Base-by-base conservation (phyloP, 192 early-diverging fungal species). In the Entomortierella parvispora region DNA sequence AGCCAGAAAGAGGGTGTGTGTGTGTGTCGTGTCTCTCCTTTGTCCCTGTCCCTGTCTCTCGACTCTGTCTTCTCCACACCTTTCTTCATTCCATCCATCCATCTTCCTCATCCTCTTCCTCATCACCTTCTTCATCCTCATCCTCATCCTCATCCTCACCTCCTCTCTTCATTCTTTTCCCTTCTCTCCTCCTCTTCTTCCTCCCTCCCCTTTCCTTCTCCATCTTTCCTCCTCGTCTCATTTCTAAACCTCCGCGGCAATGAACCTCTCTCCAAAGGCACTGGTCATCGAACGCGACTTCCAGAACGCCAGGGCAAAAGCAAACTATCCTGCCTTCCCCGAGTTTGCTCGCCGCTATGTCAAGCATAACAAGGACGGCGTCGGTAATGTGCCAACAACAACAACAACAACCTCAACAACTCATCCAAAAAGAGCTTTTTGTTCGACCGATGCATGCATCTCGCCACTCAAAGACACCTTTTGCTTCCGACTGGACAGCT, bases 341-440 rank as follows among this genome's bases (percentile, higher is more conserved):
- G 54, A 57, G 23, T 67, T 57, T 56, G 54, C 65, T 33, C 65
- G 65, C 46, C 65, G 65, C 26, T 57, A 48, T 67, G 54, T 67
- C 65, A 67, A 67, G 54, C 62, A 65, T 28, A 65, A 65, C 29
- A 65, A 65, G 29, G 62, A 65, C 40, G 62, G 62, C 52, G 34
- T 65, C 37, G 62, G 62, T 65, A 65, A 65, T 40, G 37, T 40
- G 37, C 37, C n/a, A n/a, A n/a, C n/a, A n/a, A n/a, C n/a, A n/a
- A n/a, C n/a, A n/a, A n/a, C n/a, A n/a, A n/a, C n/a, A n/a, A n/a
- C n/a, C n/a, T n/a, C n/a, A n/a, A n/a, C n/a, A n/a, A n/a, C n/a
- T n/a, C n/a, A 40, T 40, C 12, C 37, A 40, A 40, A 40, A 40
- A 9, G 7, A 40, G 7, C 12, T 5, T 12, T 9, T 40, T 40